Conservation (phyloP, 148 eudicot species). For the Vaccinium darrowii region DNA sequence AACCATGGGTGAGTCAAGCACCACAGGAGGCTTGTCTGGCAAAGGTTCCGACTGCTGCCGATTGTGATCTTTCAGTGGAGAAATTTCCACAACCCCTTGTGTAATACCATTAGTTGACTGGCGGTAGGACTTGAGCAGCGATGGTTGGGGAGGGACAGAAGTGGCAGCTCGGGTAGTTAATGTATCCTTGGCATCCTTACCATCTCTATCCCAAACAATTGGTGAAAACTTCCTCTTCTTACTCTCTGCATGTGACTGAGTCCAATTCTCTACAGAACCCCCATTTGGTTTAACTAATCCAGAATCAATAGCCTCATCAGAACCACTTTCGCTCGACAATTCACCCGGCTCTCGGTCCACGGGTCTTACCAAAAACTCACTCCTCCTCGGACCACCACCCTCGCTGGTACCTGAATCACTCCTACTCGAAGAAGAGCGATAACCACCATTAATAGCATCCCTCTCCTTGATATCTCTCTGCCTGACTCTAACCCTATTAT, state of each 20-base stretch:
- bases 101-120: constrained; percentile 29
- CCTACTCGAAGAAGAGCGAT: constrained; percentile 57
- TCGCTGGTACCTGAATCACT: constrained; percentile 64
- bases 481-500: constrained; percentile 48
- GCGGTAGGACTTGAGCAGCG: constrained; percentile 32
- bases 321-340: constrained; percentile 85
- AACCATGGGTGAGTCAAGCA: constrained; percentile 41
- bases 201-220: constrained; percentile 92
- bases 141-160: constrained; percentile 39
- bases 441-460: constrained; percentile 53
- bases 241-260: constrained; percentile 34
- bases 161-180: constrained; percentile 15
- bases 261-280: constrained; percentile 32
- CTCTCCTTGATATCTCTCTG: constrained; percentile 68
- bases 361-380: constrained; percentile 28
- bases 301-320: constrained; percentile 68
- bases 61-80: constrained; percentile 24
- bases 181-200: constrained; percentile 35
- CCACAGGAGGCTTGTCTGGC: constrained; percentile 25
- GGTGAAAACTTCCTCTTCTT: constrained; percentile 94
- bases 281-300: constrained; percentile 30
- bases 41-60: constrained; percentile 26
- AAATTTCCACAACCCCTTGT: constrained; percentile 27
- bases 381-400: constrained; percentile 44
- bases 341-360: constrained; percentile 91